Evolutionary conservation across 2,329 filamentous ascomycete species (phyloP).

Genomic region (Beauveria scarabaeidicola): DNA sequence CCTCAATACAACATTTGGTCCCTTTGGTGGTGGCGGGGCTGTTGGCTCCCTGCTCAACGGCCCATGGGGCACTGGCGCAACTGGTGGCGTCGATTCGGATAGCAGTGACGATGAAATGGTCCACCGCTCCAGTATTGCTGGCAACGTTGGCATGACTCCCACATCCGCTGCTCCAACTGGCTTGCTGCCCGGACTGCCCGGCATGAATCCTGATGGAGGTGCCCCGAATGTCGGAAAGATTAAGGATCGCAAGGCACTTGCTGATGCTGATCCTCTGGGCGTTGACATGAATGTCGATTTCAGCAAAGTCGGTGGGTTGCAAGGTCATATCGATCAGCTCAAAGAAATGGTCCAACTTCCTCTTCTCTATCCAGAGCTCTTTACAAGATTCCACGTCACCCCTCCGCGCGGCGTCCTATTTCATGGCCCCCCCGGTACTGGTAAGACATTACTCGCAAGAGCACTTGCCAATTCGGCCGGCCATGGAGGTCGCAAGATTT

Average conservation of each 20-base stretch:
- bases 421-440: conserved; percentile 92
- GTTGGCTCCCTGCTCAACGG: conserved; percentile 63
- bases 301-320: conserved; percentile 83
- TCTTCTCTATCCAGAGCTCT: conserved; percentile 89
- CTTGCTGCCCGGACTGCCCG: conserved; percentile 33
- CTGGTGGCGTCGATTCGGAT: conserved; percentile 80
- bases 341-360: conserved; percentile 98
- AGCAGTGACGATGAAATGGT: conserved; percentile 90
- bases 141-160: conserved; percentile 55
- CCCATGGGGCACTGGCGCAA: conserved; percentile 64
- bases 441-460: conserved; percentile 92
- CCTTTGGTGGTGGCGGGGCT: conserved; percentile 80
- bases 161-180: conserved; percentile 41
- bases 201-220: conserved; percentile 35
- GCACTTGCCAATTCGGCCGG: conserved; percentile 88
- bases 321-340: conserved; percentile 90
- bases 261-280: conserved; percentile 88
- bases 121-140: conserved; percentile 48
- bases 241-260: conserved; percentile 84
- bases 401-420: conserved; percentile 93
- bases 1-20: conserved; percentile 82
- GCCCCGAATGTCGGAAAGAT: conserved; percentile 81
- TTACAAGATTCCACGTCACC: conserved; percentile 82
- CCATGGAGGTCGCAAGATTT: conserved; percentile 84
- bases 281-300: conserved; percentile 91